phyloP scores from a whole-genome alignment of 2,329 filamentous ascomycete genomes.

The Hypoxylon sp. region DNA sequence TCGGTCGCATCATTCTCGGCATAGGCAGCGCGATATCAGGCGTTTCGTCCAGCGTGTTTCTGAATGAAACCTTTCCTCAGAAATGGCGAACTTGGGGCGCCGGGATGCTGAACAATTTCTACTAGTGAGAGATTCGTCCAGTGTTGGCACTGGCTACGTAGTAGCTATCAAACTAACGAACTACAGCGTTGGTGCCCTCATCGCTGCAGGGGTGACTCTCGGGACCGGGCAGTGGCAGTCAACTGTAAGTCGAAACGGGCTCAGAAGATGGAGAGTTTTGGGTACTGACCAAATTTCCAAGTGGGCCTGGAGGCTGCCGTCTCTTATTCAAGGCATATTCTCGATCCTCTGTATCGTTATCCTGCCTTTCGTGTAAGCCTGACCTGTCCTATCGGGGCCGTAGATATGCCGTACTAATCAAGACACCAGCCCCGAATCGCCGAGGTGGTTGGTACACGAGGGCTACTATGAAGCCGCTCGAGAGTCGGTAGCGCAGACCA shows the following conservation, averaged over 20 bases:
- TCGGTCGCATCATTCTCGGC: slow-evolving; percentile 56
- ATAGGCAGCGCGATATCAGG: slow-evolving; percentile 53
- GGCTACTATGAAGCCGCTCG: slow-evolving; percentile 52
- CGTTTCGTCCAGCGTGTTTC: slow-evolving; percentile 55
- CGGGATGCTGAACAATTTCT: slow-evolving; percentile 42
- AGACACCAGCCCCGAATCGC: slow-evolving; percentile 49
- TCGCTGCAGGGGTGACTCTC: slow-evolving; percentile 55
- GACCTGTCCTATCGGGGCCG: background rate
- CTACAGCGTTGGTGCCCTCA: slow-evolving; percentile 47
- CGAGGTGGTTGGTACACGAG: slow-evolving; percentile 53
- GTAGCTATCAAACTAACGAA: background rate
- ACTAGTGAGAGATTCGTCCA: slow-evolving; percentile 36
- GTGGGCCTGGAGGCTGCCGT: slow-evolving; percentile 57
- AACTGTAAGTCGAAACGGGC: slow-evolving; percentile 38
- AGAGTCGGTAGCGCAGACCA: slow-evolving; percentile 50
- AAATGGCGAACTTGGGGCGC: slow-evolving; percentile 50
- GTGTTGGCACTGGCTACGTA: background rate
- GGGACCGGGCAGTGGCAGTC: slow-evolving; percentile 52
- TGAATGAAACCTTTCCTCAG: slow-evolving; percentile 58
- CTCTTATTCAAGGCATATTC: slow-evolving; percentile 51
- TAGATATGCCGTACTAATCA: background rate
- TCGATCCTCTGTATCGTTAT: slow-evolving; percentile 51
- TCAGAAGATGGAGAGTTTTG: background rate
- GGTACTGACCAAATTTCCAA: slow-evolving; percentile 10
- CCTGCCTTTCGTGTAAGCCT: slow-evolving; percentile 50